Conservation (phyloP, 1,139 yeast genomes). For the Hyphopichia wangnamkhiaoensis region DNA sequence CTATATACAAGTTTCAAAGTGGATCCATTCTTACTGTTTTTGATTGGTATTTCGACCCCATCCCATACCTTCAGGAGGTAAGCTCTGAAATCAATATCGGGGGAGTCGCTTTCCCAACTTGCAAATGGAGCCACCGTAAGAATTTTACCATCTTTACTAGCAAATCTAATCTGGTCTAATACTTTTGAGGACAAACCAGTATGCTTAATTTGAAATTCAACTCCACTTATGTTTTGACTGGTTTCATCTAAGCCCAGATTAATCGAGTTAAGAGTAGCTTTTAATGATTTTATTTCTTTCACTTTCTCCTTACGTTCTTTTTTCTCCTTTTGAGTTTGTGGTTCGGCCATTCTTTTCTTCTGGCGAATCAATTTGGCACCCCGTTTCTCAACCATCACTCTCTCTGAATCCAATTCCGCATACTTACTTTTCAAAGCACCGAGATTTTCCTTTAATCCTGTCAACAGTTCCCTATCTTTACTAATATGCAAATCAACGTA, state of each 20-base stretch:
- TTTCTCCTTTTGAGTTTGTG: constrained; percentile 1
- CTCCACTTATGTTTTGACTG: constrained; percentile 18
- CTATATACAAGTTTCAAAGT: constrained; percentile 1
- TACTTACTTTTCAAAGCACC: neutral
- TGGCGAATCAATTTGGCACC: constrained; percentile 3
- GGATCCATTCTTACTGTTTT: neutral
- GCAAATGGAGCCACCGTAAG: constrained; percentile 5
- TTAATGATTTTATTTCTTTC: constrained; percentile 2
- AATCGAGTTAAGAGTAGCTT: constrained; percentile 2
- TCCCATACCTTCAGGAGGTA: constrained; percentile 4
- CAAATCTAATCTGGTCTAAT: neutral
- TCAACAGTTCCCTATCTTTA: neutral
- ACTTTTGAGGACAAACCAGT: neutral
- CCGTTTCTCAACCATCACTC: constrained; percentile 1
- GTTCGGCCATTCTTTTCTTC: constrained; percentile 3
- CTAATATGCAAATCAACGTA: neutral
- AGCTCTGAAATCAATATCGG: constrained; percentile 5
- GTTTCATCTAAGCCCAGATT: constrained; percentile 20
- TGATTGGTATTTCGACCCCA: neutral
- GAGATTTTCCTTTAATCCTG: neutral
- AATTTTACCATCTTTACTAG: constrained; percentile 4
- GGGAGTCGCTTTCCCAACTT: constrained; percentile 4
- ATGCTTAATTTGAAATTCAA: neutral
- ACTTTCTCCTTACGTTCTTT: constrained; percentile 2
- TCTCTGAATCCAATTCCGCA: neutral